Conservation (phyloP, 2,329 filamentous ascomycete species). For the Trichoderma lentiforme region DNA sequence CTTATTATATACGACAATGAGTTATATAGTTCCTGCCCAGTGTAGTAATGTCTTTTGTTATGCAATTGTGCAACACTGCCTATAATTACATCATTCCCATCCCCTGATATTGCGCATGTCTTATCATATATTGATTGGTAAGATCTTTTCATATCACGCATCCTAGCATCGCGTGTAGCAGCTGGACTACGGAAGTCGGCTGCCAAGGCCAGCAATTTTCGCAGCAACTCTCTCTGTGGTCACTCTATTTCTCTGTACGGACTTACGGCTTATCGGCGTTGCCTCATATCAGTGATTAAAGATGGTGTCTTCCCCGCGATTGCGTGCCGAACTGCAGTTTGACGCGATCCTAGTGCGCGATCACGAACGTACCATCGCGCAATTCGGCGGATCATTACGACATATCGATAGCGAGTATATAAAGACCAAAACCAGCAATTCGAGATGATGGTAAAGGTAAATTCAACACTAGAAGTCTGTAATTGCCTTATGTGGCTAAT, state of each 20-base stretch:
- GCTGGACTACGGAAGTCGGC: slow-evolving; percentile 4
- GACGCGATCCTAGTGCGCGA: slow-evolving; percentile 8
- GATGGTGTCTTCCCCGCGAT: slow-evolving; percentile 15
- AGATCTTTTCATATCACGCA: background rate
- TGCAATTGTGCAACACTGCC: slow-evolving; percentile 9
- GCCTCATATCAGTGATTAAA: background rate
- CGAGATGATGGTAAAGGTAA: background rate
- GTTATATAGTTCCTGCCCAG: background rate
- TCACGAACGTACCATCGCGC: slow-evolving; percentile 8
- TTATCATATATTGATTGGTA: slow-evolving; percentile 6
- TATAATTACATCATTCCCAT: slow-evolving; percentile 13
- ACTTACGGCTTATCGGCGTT: background rate
- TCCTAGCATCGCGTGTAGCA: background rate
- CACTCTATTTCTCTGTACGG: background rate
- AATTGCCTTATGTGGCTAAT: background rate
- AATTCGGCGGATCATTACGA: slow-evolving; percentile 2
- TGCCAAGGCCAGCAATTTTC: background rate
- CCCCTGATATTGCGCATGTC: background rate
- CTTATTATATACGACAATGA: background rate
- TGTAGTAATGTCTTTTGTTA: background rate
- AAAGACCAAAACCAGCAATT: background rate
- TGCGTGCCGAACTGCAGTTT: slow-evolving; percentile 13
- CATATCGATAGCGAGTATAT: background rate
- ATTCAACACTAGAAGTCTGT: background rate
- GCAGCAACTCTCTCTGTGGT: background rate